A percentile compares a stretch with the other conserved stretches of the same genome.
These are phyloP conservation scores for Claviceps sp. DNA, from an alignment of 2,329 filamentous ascomycete genomes.

Conservation along the genomic window DNA sequence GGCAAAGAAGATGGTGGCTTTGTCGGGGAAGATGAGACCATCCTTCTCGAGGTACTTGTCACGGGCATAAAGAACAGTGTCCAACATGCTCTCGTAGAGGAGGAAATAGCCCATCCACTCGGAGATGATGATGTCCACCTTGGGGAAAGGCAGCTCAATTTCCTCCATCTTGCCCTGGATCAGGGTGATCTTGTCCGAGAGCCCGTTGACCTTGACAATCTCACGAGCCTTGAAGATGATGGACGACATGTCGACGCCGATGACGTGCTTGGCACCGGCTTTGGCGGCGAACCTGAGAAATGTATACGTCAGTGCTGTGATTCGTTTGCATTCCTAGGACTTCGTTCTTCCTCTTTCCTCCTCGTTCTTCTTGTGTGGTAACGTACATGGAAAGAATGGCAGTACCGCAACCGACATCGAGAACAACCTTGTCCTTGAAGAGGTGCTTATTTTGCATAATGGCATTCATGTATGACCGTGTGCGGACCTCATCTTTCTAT, in stretches of 20 bases:
- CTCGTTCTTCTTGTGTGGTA: not conserved
- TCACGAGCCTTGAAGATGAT: conserved; percentile 98
- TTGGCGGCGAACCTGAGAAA: conserved; percentile 76
- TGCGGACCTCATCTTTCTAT: conserved; percentile 97
- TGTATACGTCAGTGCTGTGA: not conserved
- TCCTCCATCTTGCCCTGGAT: conserved; percentile 99
- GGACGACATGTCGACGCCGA: conserved; percentile 98
- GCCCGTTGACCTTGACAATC: conserved; percentile 84
- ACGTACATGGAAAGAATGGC: conserved; percentile 95
- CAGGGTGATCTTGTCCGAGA: conserved; percentile 91
- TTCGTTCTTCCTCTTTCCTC: not conserved
- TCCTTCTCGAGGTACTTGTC: conserved; percentile 80
- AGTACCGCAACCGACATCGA: conserved; percentile 95
- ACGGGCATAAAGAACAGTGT: conserved; percentile 92
- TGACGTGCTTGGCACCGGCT: conserved; percentile 95
- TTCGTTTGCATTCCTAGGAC: not conserved
- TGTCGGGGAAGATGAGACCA: conserved; percentile 95
- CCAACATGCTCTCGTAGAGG: conserved; percentile 96
- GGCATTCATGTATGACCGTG: conserved; percentile 88
- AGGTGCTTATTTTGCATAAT: conserved; percentile 96
- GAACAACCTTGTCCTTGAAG: conserved; percentile 69
- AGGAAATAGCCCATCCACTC: conserved; percentile 99
- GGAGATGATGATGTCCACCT: conserved; percentile 98
- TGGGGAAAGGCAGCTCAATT: conserved; percentile 78
- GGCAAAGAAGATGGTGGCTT: conserved; percentile 92